Percentiles rank a stretch among this genome's conserved stretches.
phyloP scores from a whole-genome alignment of 495 filamentous ascomycete genomes.

The Chlorociboria aeruginascens region DNA sequence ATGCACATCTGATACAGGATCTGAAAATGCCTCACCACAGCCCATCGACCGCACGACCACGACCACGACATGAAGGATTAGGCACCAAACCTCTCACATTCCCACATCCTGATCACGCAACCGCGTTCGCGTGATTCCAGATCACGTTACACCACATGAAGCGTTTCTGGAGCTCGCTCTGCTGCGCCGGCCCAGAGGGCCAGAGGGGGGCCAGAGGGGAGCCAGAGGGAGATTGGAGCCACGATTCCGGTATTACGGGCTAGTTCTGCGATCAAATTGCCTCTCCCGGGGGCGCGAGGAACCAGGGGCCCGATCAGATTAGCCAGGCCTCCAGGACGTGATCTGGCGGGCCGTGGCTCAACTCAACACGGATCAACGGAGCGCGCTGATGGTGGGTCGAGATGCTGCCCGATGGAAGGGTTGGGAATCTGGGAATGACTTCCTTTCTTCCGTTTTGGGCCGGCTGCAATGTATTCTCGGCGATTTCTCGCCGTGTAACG shows the following conservation, averaged over 20 bases:
- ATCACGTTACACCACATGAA: conserved; percentile 1
- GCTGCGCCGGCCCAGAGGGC: neutral
- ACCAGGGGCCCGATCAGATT: neutral
- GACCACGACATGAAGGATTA: neutral
- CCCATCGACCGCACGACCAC: neutral
- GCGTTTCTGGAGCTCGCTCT: neutral
- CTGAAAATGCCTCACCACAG: too few relatives aligned
- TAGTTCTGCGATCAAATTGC: neutral
- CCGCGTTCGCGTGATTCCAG: neutral
- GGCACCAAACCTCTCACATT: neutral
- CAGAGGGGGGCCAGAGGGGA: neutral
- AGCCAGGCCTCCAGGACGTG: too few relatives aligned
- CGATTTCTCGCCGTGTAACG: too few relatives aligned
- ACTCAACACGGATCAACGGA: too few relatives aligned
- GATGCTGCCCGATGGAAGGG: too few relatives aligned
- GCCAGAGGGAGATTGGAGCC: neutral
- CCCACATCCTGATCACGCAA: neutral
- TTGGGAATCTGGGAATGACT: too few relatives aligned
- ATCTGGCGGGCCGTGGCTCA: too few relatives aligned
- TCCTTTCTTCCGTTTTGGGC: too few relatives aligned
- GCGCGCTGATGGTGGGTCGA: too few relatives aligned
- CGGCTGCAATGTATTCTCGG: too few relatives aligned
- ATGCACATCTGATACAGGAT: too few relatives aligned
- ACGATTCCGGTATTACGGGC: neutral
- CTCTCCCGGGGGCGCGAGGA: neutral